These are phyloP conservation scores for Barnettozyma sucrosica DNA, from an alignment of 805 yeast species.

Conservation along the genomic window DNA sequence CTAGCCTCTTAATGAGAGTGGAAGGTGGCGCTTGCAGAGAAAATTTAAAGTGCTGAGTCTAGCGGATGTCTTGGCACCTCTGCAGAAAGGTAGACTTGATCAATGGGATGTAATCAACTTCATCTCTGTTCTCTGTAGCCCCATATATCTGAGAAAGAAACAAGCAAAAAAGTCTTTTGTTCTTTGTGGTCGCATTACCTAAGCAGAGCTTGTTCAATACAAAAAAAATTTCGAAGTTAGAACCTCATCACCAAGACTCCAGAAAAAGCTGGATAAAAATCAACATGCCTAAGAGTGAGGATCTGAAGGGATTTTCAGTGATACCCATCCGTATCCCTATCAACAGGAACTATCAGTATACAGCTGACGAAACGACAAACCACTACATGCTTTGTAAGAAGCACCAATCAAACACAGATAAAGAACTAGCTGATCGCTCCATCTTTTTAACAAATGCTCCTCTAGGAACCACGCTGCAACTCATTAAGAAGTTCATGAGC, in stretches of 20 bases:
- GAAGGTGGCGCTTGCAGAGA: no score
- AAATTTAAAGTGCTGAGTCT: no score
- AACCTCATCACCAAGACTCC: background rate
- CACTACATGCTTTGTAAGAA: slow-evolving; percentile 67
- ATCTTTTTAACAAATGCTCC: slow-evolving; percentile 80
- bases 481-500: slow-evolving; percentile 52
- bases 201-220: no score
- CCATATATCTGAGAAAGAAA: no score
- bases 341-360: slow-evolving; percentile 12
- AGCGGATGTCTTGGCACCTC: no score
- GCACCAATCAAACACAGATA: slow-evolving; percentile 43
- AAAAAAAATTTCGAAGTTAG: no score
- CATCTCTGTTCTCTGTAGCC: no score
- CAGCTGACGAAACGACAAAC: slow-evolving; percentile 13
- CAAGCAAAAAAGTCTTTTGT: background rate
- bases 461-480: slow-evolving; percentile 44
- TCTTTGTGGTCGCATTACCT: no score
- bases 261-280: background rate
- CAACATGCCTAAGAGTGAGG: slow-evolving; percentile 23
- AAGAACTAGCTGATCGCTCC: slow-evolving; percentile 44
- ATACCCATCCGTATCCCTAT: slow-evolving; percentile 42
- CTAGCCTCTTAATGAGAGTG: no score
- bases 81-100: no score
- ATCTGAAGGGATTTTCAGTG: slow-evolving; percentile 53
- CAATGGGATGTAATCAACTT: no score